Conservation (phyloP, 768 basidiomycete genomes). For the Leccinellum albellum region DNA sequence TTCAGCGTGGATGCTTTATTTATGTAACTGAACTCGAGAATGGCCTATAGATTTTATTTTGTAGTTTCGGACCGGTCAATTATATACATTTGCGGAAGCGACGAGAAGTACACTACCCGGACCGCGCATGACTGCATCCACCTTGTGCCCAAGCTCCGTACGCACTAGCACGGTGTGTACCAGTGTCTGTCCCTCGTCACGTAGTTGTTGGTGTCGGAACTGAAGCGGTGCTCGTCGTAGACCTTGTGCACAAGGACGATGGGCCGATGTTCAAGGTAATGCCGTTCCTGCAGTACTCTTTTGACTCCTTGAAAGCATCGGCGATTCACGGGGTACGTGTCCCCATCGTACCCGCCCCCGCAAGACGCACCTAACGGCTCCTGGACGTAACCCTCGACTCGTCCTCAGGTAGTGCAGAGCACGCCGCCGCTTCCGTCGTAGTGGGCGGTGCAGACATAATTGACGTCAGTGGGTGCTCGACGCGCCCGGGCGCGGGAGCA, state of each 20-base stretch:
- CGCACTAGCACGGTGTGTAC: no score
- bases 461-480: conserved; percentile 94
- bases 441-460: conserved; percentile 69
- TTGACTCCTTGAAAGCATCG: conserved; percentile 10
- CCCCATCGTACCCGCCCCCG: conserved; percentile 12
- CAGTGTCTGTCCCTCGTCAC: no score
- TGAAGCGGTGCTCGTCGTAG: no score
- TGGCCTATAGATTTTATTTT: no score
- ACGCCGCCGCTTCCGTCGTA: conserved; percentile 45
- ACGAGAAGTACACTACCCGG: no score
- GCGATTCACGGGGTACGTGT: conserved; percentile 5
- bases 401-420: conserved; percentile 80
- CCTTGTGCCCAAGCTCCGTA: no score
- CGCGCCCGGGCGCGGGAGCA: conserved; percentile 80
- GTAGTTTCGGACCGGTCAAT: no score
- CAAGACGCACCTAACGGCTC: conserved; percentile 80
- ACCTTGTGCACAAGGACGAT: conserved; percentile 29
- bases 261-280: conserved; percentile 65
- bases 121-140: no score
- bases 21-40: no score
- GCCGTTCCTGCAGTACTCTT: conserved; percentile 62
- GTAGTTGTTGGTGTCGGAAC: no score
- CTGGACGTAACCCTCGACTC: conserved; percentile 94
- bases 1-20: no score
- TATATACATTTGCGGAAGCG: no score